Conservation (phyloP, 805 yeast genomes). For the Saturnispora galanensis region DNA sequence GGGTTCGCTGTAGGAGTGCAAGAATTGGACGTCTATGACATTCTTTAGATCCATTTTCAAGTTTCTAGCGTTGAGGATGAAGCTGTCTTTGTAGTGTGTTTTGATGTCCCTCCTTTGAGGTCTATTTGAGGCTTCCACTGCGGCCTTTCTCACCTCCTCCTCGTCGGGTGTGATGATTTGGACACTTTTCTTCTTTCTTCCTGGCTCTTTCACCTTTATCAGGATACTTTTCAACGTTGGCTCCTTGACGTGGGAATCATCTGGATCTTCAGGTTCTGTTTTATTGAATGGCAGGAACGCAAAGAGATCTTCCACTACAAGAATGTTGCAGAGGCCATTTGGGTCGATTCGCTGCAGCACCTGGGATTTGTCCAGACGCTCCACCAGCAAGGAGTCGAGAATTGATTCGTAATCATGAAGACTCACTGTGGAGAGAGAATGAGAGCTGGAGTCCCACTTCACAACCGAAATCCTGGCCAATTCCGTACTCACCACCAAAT, state of each 20-base stretch:
- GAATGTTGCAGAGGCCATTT: slow-evolving; percentile 41
- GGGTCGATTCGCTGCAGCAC: slow-evolving; percentile 56
- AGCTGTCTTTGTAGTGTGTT: slow-evolving; percentile 38
- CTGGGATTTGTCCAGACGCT: slow-evolving; percentile 26
- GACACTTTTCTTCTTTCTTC: slow-evolving; percentile 2
- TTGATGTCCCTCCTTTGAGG: slow-evolving; percentile 6
- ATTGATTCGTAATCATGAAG: slow-evolving; percentile 79
- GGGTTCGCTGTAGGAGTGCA: slow-evolving; percentile 71
- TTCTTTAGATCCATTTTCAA: slow-evolving; percentile 49
- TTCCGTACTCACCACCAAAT: slow-evolving; percentile 55
- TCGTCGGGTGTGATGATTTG: slow-evolving; percentile 3
- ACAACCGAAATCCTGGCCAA: slow-evolving; percentile 71
- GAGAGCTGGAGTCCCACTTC: slow-evolving; percentile 51
- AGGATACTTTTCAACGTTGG: slow-evolving; percentile 7
- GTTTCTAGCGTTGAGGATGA: slow-evolving; percentile 44
- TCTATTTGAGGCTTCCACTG: background rate
- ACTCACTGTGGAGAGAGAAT: slow-evolving; percentile 59
- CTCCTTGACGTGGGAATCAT: slow-evolving; percentile 12
- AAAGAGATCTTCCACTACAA: slow-evolving; percentile 56
- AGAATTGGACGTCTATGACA: slow-evolving; percentile 61
- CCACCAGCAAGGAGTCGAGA: slow-evolving; percentile 41
- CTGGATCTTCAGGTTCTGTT: slow-evolving; percentile 29
- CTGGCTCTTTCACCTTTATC: background rate
- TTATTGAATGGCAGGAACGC: slow-evolving; percentile 59
- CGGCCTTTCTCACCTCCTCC: slow-evolving; percentile 5